Evolutionary conservation across 108 stramenopile species (phyloP).

Genomic region (Skeletonema marinoi): DNA sequence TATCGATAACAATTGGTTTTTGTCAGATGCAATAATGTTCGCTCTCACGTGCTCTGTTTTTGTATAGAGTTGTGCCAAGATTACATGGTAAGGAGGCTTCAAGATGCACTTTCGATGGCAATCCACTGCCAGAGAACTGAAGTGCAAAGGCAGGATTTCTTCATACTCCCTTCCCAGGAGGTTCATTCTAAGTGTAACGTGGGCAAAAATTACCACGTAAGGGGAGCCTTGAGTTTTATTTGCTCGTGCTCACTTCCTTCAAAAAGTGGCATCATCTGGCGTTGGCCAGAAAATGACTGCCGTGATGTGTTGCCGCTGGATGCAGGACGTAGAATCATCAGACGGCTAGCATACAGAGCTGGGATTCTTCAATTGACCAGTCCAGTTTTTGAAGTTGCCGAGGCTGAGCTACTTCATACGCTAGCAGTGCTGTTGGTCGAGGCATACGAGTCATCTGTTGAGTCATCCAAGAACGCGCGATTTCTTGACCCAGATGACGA

Average conservation of each 20-base stretch:
- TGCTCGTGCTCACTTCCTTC: background rate
- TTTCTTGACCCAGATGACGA: background rate
- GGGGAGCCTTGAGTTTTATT: background rate
- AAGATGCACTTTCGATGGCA: background rate
- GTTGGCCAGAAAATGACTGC: conserved; percentile 9
- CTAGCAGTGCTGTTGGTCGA: background rate
- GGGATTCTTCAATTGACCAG: conserved; percentile 3
- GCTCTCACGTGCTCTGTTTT: background rate
- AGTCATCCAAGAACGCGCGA: background rate
- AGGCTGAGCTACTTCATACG: conserved; percentile 2
- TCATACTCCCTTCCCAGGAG: background rate
- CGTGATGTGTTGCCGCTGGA: background rate
- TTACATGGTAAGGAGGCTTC: background rate
- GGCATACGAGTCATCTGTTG: background rate
- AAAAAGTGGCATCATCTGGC: background rate
- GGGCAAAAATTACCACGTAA: background rate
- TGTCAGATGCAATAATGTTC: no score
- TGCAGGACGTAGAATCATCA: conserved; percentile 5
- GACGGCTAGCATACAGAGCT: conserved; percentile 6
- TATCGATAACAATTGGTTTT: no score
- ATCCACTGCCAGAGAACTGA: background rate
- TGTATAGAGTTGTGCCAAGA: background rate
- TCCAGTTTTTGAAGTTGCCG: background rate
- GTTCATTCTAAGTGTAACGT: background rate
- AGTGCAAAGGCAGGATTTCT: background rate